Evolutionary conservation across 148 eudicot species (phyloP), one percentile per base, ranked within the genome.

Genomic region (Agrostemma githago): DNA sequence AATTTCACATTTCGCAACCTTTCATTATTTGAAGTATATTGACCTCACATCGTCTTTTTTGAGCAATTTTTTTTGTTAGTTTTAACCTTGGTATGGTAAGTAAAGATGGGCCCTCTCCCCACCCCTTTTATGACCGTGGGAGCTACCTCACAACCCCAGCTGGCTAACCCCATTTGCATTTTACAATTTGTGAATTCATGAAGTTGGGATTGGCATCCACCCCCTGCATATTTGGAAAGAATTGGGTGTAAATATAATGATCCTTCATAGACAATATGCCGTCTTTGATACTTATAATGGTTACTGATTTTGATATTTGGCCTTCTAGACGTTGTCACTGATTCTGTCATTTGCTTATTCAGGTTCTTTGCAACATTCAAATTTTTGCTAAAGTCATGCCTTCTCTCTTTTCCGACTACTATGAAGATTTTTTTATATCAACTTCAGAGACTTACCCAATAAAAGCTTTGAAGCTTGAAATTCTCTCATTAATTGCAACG

Each of bases 311-410:
- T 14, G 56, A 54, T 44, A 11, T 51, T 70, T 1, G 57, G 15
- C 44, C 66, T 68, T 14, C 41, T 59, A 57, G 69, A 53, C 43
- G 77, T 42, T 8, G 66, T 17, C 48, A 58, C 64, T 76, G 51
- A 64, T 76, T 54, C 72, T 78, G 44, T 20, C 59, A 16, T 81
- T 70, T 71, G 21, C 37, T 62, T 83, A 48, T 84, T 71, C 86
- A 95, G 98, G 96, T 87, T 66, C 92, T 95, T 67, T 90, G 97
- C 88, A 95, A 95, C 80, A 87, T 95, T 76, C 98, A 89, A 85
- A 92, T 92, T 75, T 92, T 95, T 81, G 88, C 93, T 80, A 95
- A 90, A 86, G 97, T 90, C 80, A 83, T 90, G 89, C 97, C 98
- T 78, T 77, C 84, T 76, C 84, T 92, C 56, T 95, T 95, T 85